These are phyloP conservation scores for Aegilops bicornis DNA, from an alignment of 176 grass and related monocot genomes.

Conservation along the genomic window DNA sequence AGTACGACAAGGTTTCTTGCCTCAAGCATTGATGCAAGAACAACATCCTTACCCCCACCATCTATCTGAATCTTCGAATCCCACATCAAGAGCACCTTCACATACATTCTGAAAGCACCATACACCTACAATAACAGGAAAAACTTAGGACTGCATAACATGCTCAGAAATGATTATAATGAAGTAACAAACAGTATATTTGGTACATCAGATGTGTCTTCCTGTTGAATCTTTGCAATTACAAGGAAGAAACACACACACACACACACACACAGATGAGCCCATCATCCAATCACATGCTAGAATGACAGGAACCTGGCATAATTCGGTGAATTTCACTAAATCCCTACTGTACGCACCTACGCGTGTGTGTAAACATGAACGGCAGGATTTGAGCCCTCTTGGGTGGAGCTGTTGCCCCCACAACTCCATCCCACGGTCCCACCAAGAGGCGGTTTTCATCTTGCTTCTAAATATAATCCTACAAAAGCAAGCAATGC, in stretches of 20 bases:
- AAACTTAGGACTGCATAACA: constrained; percentile 28
- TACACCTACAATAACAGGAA: constrained; percentile 74
- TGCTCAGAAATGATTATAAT: constrained; percentile 8
- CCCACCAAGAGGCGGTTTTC: neutral
- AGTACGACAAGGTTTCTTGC: constrained; percentile 94
- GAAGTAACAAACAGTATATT: neutral
- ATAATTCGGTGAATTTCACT: constrained; percentile 4
- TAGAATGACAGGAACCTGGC: neutral
- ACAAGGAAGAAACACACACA: neutral
- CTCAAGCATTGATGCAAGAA: constrained; percentile 91
- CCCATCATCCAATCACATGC: neutral
- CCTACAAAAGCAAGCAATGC: neutral
- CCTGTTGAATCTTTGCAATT: neutral
- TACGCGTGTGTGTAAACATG: neutral
- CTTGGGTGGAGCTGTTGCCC: neutral
- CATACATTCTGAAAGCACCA: constrained; percentile 97
- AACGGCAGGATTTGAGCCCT: neutral
- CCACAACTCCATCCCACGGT: neutral
- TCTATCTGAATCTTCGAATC: constrained; percentile 95
- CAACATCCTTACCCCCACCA: constrained; percentile 80
- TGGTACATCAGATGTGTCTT: neutral
- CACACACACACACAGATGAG: neutral
- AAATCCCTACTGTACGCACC: neutral
- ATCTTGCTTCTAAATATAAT: neutral
- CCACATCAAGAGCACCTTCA: constrained; percentile 99